Evolutionary conservation across 2,329 filamentous ascomycete species (phyloP).

Genomic region (Aspergillus quadrilineatus): DNA sequence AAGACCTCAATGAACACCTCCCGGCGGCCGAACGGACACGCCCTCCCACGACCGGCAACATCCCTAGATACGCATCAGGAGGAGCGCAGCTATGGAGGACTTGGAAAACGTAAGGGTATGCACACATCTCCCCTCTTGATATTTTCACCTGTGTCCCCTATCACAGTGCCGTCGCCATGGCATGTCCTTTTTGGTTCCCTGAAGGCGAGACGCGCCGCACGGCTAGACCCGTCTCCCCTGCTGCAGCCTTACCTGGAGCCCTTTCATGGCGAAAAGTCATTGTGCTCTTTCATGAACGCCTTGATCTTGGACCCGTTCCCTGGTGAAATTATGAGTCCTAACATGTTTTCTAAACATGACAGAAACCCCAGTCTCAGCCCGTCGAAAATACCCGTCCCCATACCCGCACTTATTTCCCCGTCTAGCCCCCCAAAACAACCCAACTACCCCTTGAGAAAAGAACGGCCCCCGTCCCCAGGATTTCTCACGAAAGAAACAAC

Average conservation of each 20-base stretch:
- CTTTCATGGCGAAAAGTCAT: conserved; percentile 2
- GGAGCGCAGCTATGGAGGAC: conserved; percentile 33
- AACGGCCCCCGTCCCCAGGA: conserved; percentile 35
- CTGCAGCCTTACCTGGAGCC: not conserved
- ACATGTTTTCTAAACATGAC: conserved; percentile 11
- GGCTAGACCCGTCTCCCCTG: not conserved
- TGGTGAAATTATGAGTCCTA: conserved; percentile 17
- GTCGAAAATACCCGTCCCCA: conserved; percentile 26
- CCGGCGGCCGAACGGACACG: conserved; percentile 48
- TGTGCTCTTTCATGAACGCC: conserved; percentile 10
- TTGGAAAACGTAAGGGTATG: conserved; percentile 56
- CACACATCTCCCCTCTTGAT: conserved; percentile 35
- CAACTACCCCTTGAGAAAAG: conserved; percentile 39
- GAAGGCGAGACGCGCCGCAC: not conserved
- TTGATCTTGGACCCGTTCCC: conserved; percentile 10
- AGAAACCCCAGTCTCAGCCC: conserved; percentile 14
- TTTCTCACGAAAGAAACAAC: conserved; percentile 76
- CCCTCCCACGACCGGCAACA: conserved; percentile 42
- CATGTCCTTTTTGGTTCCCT: conserved; percentile 13
- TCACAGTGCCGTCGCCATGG: not conserved
- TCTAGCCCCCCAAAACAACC: conserved; percentile 19
- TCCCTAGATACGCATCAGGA: conserved; percentile 44
- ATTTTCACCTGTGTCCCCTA: conserved; percentile 23
- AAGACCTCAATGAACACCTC: conserved; percentile 51
- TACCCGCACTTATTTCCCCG: conserved; percentile 42